These are phyloP conservation scores for Heimioporus sp. DNA, from an alignment of 768 basidiomycete genomes.

Conservation along the genomic window DNA sequence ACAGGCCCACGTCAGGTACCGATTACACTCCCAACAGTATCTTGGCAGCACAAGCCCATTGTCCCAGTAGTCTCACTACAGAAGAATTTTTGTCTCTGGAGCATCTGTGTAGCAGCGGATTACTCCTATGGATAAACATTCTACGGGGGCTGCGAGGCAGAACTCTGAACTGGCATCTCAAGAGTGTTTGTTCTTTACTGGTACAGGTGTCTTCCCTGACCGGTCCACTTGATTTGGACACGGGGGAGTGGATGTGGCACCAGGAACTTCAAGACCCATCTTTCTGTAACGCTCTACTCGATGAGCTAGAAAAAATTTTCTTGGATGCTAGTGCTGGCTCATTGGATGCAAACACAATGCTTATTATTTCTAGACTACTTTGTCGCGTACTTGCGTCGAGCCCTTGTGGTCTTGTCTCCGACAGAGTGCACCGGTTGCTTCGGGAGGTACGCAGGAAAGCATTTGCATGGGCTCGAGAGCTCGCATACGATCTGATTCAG, in stretches of 20 bases:
- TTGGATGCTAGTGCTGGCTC: constrained; percentile 36
- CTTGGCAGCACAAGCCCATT: constrained; percentile 39
- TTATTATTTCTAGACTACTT: constrained; percentile 30
- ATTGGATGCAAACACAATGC: constrained; percentile 27
- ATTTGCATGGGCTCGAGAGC: constrained; percentile 5
- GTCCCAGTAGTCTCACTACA: constrained; percentile 35
- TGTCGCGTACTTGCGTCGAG: constrained; percentile 33
- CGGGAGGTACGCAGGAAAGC: too few species aligned
- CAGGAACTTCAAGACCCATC: constrained; percentile 26
- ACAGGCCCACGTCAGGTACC: constrained; percentile 29
- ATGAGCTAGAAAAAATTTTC: constrained; percentile 32
- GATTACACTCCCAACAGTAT: constrained; percentile 38
- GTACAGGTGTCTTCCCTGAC: constrained; percentile 41
- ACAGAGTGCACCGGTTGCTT: too few species aligned
- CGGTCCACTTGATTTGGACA: constrained; percentile 23
- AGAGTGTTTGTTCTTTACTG: constrained; percentile 39
- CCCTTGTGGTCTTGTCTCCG: constrained; percentile 1
- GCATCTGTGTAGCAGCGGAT: constrained; percentile 38
- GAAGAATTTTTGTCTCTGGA: constrained; percentile 44
- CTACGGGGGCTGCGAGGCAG: constrained; percentile 36
- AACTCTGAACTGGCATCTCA: constrained; percentile 33
- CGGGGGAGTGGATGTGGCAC: constrained; percentile 35
- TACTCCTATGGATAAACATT: constrained; percentile 49
- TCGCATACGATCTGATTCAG: constrained; percentile 16
- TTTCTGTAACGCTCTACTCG: constrained; percentile 35